These are phyloP conservation scores for Nakazawaea populi DNA, from an alignment of 805 yeast species.

Conservation along the genomic window DNA sequence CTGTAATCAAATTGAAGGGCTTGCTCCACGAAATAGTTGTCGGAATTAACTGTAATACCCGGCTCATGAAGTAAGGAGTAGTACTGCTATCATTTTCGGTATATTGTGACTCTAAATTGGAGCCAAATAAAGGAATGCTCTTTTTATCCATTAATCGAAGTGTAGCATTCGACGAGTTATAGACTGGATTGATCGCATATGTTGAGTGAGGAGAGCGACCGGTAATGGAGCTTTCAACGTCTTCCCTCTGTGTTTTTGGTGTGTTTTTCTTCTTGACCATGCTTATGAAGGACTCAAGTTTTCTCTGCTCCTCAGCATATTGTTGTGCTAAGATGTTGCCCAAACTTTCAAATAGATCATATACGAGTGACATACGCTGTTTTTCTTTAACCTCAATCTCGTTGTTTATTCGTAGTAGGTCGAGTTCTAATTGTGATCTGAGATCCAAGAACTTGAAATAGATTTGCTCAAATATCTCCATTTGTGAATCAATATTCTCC, in stretches of 20 bases:
- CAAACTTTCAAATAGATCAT: neutral
- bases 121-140: constrained; percentile 4
- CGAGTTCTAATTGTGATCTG: neutral
- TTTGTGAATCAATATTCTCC: neutral
- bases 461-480: neutral
- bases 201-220: neutral
- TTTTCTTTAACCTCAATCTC: constrained; percentile 5
- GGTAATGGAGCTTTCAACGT: neutral
- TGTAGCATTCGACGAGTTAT: neutral
- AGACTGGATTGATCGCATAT: neutral
- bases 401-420: neutral
- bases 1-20: neutral
- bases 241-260: neutral
- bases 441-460: neutral
- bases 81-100: neutral
- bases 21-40: neutral
- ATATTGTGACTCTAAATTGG: constrained; percentile 1
- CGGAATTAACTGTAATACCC: neutral
- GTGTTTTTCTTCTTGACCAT: neutral
- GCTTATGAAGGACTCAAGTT: neutral
- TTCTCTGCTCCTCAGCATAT: neutral
- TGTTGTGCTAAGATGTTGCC: neutral
- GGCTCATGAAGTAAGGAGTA: neutral
- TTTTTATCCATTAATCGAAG: neutral
- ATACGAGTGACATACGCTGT: neutral